Evolutionary conservation across 345 rosid genomes (phyloP).

Genomic region (Syzygium jambos): DNA sequence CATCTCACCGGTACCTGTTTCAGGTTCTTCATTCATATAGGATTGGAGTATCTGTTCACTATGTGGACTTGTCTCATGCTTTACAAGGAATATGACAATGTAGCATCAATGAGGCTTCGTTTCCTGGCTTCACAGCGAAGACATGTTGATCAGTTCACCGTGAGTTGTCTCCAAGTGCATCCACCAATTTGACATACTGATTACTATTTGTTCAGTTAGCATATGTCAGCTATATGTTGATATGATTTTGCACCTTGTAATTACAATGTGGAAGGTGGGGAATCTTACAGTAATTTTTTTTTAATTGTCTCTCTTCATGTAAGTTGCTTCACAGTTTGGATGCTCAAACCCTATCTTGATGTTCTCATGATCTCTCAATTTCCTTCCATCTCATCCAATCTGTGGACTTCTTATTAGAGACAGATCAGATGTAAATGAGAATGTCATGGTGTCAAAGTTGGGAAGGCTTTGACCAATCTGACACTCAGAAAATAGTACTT

Average conservation of each 20-base stretch:
- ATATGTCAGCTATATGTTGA: not conserved
- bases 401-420: not conserved
- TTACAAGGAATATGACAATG: slow-evolving; percentile 70
- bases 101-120: slow-evolving; percentile 71
- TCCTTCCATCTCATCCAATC: not conserved
- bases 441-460: not conserved
- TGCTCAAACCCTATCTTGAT: not conserved
- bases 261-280: not conserved
- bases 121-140: slow-evolving; percentile 76
- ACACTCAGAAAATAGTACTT: not conserved
- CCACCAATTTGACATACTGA: not conserved
- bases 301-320: not conserved
- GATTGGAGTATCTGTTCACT: slow-evolving; percentile 72
- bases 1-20: not conserved
- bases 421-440: not conserved
- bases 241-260: not conserved
- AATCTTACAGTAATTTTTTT: not conserved
- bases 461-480: not conserved
- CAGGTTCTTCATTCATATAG: slow-evolving; percentile 95
- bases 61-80: slow-evolving; percentile 90
- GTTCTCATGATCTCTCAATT: not conserved
- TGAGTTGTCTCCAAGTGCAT: slow-evolving; percentile 22
- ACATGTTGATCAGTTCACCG: slow-evolving; percentile 88
- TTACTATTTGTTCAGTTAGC: not conserved
- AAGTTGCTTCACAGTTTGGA: not conserved